Conservation (phyloP, 192 early-diverging fungal genomes). For the Anaeromyces robustus region DNA sequence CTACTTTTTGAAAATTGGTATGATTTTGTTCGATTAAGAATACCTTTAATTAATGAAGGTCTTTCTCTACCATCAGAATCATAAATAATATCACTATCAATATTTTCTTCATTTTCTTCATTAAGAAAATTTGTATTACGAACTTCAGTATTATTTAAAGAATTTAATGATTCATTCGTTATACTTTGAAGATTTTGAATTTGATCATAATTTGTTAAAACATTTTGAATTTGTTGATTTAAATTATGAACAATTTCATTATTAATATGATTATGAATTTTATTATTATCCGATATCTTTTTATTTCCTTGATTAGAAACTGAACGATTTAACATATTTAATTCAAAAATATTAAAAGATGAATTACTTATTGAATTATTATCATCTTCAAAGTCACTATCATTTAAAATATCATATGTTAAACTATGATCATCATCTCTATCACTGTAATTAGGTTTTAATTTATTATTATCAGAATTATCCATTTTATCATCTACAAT, state of each 20-base stretch:
- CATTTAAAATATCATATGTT: background rate
- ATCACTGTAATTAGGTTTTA: too few relatives aligned
- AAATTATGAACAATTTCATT: background rate
- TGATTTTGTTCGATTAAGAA: background rate
- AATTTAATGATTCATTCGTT: background rate
- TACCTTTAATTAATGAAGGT: background rate
- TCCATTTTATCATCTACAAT: background rate
- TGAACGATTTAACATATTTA: background rate
- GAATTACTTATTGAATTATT: background rate
- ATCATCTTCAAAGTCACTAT: background rate
- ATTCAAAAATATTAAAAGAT: background rate
- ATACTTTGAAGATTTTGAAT: background rate
- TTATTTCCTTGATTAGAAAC: background rate
- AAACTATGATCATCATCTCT: background rate
- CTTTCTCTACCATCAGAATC: background rate
- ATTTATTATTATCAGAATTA: background rate
- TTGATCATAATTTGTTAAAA: background rate
- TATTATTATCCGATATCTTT: background rate
- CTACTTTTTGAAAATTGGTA: background rate
- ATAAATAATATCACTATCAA: background rate
- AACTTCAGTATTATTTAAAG: background rate
- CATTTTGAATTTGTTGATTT: background rate
- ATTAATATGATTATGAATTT: background rate
- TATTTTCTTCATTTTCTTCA: background rate
- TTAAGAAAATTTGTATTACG: background rate